phyloP scores from a whole-genome alignment of 176 grass and related monocot genomes.

The Oryza punctata region DNA sequence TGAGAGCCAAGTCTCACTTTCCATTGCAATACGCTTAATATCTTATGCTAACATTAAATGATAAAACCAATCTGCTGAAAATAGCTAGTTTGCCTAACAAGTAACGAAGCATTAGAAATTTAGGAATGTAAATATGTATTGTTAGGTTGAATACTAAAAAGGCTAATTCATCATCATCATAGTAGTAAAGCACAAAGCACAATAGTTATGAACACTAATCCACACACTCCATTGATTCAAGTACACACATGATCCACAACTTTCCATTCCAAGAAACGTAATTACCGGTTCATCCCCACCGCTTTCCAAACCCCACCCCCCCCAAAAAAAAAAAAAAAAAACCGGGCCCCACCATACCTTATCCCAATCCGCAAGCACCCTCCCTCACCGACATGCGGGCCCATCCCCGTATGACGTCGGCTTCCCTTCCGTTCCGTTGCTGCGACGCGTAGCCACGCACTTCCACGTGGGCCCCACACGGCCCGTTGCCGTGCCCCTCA shows the following conservation, averaged over 20 bases:
- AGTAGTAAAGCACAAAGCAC: not conserved
- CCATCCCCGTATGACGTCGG: not conserved
- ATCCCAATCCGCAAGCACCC: not conserved
- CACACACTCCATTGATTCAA: too few species aligned
- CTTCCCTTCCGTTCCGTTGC: not conserved
- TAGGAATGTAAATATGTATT: not conserved
- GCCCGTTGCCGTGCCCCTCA: too few species aligned
- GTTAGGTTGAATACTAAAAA: not conserved
- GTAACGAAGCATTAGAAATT: too few species aligned
- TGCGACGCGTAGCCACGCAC: not conserved
- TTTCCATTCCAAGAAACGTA: not conserved
- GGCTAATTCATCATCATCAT: not conserved
- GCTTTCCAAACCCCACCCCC: not conserved
- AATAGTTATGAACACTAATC: not conserved
- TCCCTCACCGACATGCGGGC: not conserved
- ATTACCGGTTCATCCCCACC: not conserved
- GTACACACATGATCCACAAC: not conserved
- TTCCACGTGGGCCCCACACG: not conserved
- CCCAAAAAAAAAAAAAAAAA: not conserved
- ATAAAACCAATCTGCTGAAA: too few species aligned
- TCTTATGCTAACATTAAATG: too few species aligned
- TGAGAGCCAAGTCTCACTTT: too few species aligned
- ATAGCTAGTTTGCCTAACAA: too few species aligned
- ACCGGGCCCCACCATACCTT: not conserved
- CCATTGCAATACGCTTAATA: too few species aligned